These are phyloP conservation scores for Nematodospora anomalae DNA, from an alignment of 1,139 yeast species.

Conservation along the genomic window DNA sequence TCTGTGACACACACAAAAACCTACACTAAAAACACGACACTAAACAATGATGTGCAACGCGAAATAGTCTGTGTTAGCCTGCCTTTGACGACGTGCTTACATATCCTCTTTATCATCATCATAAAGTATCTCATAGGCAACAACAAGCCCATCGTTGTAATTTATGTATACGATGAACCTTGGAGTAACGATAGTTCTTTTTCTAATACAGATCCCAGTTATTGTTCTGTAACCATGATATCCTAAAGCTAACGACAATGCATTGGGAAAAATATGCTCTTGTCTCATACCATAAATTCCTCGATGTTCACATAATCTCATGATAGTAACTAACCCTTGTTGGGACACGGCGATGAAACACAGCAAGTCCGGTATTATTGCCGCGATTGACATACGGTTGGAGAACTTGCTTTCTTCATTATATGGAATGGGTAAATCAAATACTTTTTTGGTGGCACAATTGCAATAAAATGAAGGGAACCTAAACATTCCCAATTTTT, in stretches of 20 bases:
- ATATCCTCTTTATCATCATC: neutral
- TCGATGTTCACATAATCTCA: conserved; percentile 55
- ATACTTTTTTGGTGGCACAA: conserved; percentile 45
- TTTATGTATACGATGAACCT: conserved; percentile 29
- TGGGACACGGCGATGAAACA: conserved; percentile 58
- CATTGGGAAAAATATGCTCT: conserved; percentile 55
- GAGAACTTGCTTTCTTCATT: conserved; percentile 41
- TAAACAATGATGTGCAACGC: too few relatives aligned
- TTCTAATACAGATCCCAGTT: conserved; percentile 30
- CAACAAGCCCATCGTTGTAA: conserved; percentile 36
- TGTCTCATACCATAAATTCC: conserved; percentile 63
- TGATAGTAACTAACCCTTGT: conserved; percentile 56
- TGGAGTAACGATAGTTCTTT: conserved; percentile 21
- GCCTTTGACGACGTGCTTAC: too few relatives aligned
- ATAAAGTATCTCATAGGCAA: conserved; percentile 23
- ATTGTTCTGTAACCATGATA: conserved; percentile 33
- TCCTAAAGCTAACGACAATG: conserved; percentile 27
- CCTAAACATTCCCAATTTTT: conserved; percentile 48
- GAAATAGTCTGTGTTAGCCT: too few relatives aligned
- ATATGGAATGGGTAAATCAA: conserved; percentile 33
- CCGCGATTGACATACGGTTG: conserved; percentile 54
- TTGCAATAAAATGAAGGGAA: conserved; percentile 51
- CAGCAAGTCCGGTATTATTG: conserved; percentile 53
- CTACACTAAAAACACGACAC: too few relatives aligned
- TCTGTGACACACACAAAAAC: too few relatives aligned